Base-by-base conservation (phyloP, 2,329 filamentous ascomycete genomes). In the Thelonectria olida region DNA sequence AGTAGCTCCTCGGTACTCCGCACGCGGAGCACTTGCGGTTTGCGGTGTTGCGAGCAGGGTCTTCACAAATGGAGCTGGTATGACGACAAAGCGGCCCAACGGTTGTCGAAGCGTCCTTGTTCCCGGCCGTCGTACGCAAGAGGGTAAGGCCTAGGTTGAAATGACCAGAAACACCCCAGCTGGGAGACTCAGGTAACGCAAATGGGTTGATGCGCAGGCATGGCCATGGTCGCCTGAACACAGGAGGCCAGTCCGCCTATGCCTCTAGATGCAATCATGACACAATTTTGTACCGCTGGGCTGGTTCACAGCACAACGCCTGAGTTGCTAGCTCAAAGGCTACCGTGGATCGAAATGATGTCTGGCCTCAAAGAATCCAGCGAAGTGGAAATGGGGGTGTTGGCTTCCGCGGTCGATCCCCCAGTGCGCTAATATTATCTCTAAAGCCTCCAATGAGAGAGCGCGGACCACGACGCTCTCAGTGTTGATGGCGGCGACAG, bases 401-500 rank as follows among this genome's bases (percentile, higher is more conserved):
- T 47, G 57, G 27, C 20, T 59, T 49, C 57, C 41, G 42, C 54
- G 54, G 58, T 48, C 60, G 60, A 67, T 63, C 63, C 54, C 51
- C 54, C 38, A 23, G 48, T 61, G 49, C 34, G 54, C 60, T 65
- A 66, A 66, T 54, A 58, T 62, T 49, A 55, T 63, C 57, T 53
- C 42, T 41, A 61, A 49, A 64, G 58, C 64, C 65, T 67, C 68
- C 62, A 67, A 65, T 67, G 45, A 63, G 58, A 67, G 36, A 55
- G 49, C 31, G 59, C 61, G 65, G 71, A 65, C 67, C 65, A 66
- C 67, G 54, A 62, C 54, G 63, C 63, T 65, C 66, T 65, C 67
- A 66, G 54, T 52, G 6, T 27, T 9, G 9, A 15, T 34, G 64
- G 47, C 59, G 45, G 59, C 65, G 63, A 62, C 52, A 66, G 67